Base-by-base conservation (phyloP, 139 green algal species). In the Chlorella sp. region DNA sequence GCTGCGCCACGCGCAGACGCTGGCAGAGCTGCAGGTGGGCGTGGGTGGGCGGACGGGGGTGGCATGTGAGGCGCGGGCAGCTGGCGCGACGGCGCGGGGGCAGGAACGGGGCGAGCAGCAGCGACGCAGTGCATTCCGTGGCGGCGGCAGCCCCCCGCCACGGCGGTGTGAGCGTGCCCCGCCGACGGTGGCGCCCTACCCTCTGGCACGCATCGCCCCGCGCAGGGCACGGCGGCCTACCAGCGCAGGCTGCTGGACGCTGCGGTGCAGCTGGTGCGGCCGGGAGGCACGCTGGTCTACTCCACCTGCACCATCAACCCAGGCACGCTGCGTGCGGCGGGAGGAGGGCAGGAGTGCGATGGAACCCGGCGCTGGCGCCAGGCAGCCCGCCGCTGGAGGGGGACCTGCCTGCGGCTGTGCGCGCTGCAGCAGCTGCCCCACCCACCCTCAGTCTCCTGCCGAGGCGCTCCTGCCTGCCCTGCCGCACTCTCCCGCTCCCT, bases 241-340 rank as follows among this genome's bases (percentile, higher is more conserved):
- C 91, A 97, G 86, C 86, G 90, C 6, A 67, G 70, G 17, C 73
- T 98, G 31, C 46, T 98, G 43, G 84, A 89, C 8, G 72, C 64
- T 0, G 94, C 92, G 0, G 90, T 97, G n/a, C 61, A 80, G 72
- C 79, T 96, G 50, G 65, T 98, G 51, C 82, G 79, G 35, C 87
- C 89, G 1, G 94, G 93, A 8, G 94, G 94, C 17, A 43, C 48
- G 19, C 46, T 98, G 29, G 93, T 98, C 25, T 98, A 91, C 85
- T 96, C 89, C 62, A 98, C 94, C 8, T 98, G 92, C 73, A 93
- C 82, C 61, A 87, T 98, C 43, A 95, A 91, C 80, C 92, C 93
- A 61, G 82, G 88, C 90, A 53, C 35, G 79, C 33, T 1, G 33
- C 23, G 1, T 14, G 9, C 65, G 25, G 27, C 15, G 58, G 41